phyloP scores from a whole-genome alignment of 164 flowering plant species.

The Magnolia officinalis region DNA sequence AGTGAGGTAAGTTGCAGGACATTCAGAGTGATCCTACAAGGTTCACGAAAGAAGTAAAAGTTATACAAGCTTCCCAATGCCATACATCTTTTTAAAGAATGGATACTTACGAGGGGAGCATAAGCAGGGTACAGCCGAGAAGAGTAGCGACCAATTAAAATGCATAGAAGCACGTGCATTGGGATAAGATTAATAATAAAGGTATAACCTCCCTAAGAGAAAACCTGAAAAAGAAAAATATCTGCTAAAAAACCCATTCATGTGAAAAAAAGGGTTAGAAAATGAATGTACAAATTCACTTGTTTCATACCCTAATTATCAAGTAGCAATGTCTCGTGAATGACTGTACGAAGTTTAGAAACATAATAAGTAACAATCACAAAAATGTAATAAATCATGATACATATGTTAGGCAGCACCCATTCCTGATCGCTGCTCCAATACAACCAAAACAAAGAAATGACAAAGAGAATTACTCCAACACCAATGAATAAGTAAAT shows the following conservation, averaged over 20 bases:
- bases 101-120: slow-evolving; percentile 87
- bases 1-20: background rate
- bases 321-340: too few species aligned
- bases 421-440: slow-evolving; percentile 64
- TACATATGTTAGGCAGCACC: slow-evolving; percentile 90
- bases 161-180: slow-evolving; percentile 96
- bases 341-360: too few species aligned
- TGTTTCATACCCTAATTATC: too few species aligned
- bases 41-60: background rate
- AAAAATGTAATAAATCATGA: slow-evolving; percentile 37
- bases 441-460: slow-evolving; percentile 89
- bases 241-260: background rate
- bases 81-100: background rate
- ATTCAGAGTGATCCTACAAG: background rate
- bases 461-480: slow-evolving; percentile 62
- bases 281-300: too few species aligned
- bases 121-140: slow-evolving; percentile 90
- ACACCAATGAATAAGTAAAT: too few species aligned
- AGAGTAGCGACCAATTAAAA: slow-evolving; percentile 95
- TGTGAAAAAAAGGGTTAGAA: too few species aligned
- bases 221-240: slow-evolving; percentile 53
- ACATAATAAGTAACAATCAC: background rate
- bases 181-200: slow-evolving; percentile 97
- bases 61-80: background rate
- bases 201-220: slow-evolving; percentile 99